Percentiles rank a stretch among this genome's conserved stretches.
Evolutionary conservation across 495 filamentous ascomycete genomes (phyloP).

Genomic region (Schizothecium vesticola): DNA sequence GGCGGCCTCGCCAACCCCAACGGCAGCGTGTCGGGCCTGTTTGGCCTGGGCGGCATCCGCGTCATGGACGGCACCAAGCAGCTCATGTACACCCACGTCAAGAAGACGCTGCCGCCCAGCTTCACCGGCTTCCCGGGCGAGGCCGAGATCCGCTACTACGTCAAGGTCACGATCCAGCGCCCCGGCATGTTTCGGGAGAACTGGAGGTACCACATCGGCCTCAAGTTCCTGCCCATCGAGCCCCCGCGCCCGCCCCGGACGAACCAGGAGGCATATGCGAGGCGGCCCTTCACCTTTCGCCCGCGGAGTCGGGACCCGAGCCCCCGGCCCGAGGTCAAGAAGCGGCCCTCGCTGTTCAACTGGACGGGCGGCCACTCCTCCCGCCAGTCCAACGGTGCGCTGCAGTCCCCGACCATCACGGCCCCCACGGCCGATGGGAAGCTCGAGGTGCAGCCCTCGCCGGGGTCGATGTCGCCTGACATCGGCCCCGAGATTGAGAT

Average conservation of each 20-base stretch:
- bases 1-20: conserved; percentile 39
- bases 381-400: background rate
- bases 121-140: conserved; percentile 72
- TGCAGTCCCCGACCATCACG: background rate
- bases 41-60: conserved; percentile 39
- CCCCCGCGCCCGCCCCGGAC: conserved; percentile 64
- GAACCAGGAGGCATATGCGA: conserved; percentile 75
- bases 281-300: conserved; percentile 72
- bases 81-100: conserved; percentile 62
- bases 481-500: conserved; percentile 50
- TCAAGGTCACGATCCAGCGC: conserved; percentile 84
- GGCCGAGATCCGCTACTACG: conserved; percentile 87
- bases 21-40: conserved; percentile 29
- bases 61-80: conserved; percentile 49
- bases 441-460: background rate
- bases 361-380: conserved; percentile 5
- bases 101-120: conserved; percentile 81
- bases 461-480: background rate
- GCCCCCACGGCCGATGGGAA: background rate
- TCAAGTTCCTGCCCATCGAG: conserved; percentile 92
- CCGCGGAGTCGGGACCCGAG: conserved; percentile 24
- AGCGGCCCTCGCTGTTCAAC: conserved; percentile 51
- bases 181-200: conserved; percentile 84
- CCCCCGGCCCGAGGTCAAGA: conserved; percentile 32
- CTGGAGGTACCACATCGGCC: conserved; percentile 52